Percentiles rank a stretch among this genome's conserved stretches.
Conservation (phyloP, 208 protist genomes). For the Angomonas deanei region DNA sequence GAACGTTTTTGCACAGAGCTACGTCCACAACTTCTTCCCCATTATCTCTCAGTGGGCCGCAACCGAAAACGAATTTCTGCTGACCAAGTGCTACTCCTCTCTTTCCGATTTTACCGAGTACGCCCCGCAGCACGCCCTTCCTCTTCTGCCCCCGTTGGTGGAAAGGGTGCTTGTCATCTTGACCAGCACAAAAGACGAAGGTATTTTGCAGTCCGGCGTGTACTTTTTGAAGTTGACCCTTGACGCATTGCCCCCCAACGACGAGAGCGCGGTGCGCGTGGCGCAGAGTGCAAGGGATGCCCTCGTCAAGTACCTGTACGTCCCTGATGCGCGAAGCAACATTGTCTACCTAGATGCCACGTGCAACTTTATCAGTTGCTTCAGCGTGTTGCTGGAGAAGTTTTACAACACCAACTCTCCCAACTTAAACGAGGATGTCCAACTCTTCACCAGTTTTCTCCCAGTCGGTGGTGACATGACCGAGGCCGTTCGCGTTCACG, state of each 20-base stretch:
- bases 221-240: slow-evolving; percentile 70
- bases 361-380: slow-evolving; percentile 65
- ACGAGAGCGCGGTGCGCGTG: slow-evolving; percentile 9
- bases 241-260: slow-evolving; percentile 44
- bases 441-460: slow-evolving; percentile 35
- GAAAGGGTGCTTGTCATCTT: slow-evolving; percentile 45
- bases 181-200: slow-evolving; percentile 32
- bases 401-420: slow-evolving; percentile 26
- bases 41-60: slow-evolving; percentile 53
- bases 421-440: slow-evolving; percentile 23
- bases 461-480: slow-evolving; percentile 68
- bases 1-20: slow-evolving; percentile 64
- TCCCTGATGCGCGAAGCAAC: slow-evolving; percentile 20
- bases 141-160: slow-evolving; percentile 38
- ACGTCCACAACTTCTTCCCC: slow-evolving; percentile 54
- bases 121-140: slow-evolving; percentile 40
- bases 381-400: slow-evolving; percentile 53
- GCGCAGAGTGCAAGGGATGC: slow-evolving; percentile 32
- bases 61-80: slow-evolving; percentile 61
- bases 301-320: slow-evolving; percentile 36
- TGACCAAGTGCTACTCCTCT: slow-evolving; percentile 46
- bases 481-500: slow-evolving; percentile 68
- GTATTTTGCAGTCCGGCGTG: slow-evolving; percentile 61
- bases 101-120: slow-evolving; percentile 78
- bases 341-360: slow-evolving; percentile 42